Evolutionary conservation across 192 early-diverging fungal species (phyloP), one percentile per base, ranked within the genome.

Genomic region (Coemansia biformis): DNA sequence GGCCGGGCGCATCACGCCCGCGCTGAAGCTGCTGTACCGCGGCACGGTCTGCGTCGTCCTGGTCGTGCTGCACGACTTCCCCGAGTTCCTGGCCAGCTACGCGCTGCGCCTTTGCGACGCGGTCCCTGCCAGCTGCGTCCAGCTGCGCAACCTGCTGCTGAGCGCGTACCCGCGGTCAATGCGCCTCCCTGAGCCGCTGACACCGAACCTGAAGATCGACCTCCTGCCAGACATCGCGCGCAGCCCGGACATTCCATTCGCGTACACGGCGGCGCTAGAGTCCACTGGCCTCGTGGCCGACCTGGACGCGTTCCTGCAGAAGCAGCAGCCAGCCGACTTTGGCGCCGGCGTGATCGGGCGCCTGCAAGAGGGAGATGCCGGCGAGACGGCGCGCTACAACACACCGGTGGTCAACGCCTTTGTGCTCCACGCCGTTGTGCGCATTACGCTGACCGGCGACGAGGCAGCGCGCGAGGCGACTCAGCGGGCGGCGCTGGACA

Each of bases 101-200:
- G 88, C 93, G 57, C 88, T 92, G 45, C 84, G 82, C 36, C 84
- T 99, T 57, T 88, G 91, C 55, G 86, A 96, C 69, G 84, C 89
- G 14, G 91, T 99, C 35, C 96, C 96, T 2, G 66, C 80, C 15
- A 78, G 75, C 12, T 99, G 96, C 61, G 87, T 96, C 42, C 96
- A 99, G 63, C 76, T 99, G 19, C 83, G 93, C 24, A 99, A 99
- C 59, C 71, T 99, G 55, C 88, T 99, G 43, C 77, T 99, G n/a
- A 92, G 90, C 47, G 93, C 96, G 3, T 96, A 92, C 72, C 93
- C 96, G 16, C 78, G 89, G 29, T 84, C 86, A 43, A 94, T 96
- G 93, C 81, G 90, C 17, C 77, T 96, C 46, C 96, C 96, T 0
- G 96, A 99, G 70, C 96, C 96, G 11, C 91, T 96, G 60, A 91